Evolutionary conservation across 495 filamentous ascomycete species (phyloP), one percentile per base, ranked within the genome.

Genomic region (Terfezia claveryi): DNA sequence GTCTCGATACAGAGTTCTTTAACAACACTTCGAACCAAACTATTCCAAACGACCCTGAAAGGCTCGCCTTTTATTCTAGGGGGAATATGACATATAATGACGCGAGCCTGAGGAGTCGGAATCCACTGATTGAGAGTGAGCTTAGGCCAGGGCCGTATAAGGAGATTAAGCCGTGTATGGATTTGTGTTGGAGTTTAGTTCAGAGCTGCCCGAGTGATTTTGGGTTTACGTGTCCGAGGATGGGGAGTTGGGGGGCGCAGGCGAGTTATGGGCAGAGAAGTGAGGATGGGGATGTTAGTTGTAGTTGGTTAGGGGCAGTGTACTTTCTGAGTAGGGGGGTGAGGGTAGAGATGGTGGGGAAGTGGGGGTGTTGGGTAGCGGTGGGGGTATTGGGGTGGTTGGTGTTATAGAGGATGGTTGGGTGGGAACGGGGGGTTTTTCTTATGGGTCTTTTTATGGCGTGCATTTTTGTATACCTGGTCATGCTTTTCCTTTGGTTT

Each of bases 71-170:
- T 12, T 51, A 12, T 12, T 14, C 41, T 46, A 11, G 12, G 38
- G 55, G 50, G 8, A 51, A 10, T 27, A 56, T 49, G 5, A 55
- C 60, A 23, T 60, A 62, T 16, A 41, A 59, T 4, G 63, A 58
- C 37, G 60, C 57, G 4, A 49, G 61, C 10, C 55, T 54, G 0
- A 80, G 72, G 41, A 62, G 63, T 12, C 74, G 88, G 6, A 92
- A 83, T 58, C 59, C 73, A 4, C 59, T 73, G 37, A 93, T 96
- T 59, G 87, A 95, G 62, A 52, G 66, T 2, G 46, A 66, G 0
- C 76, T 96, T 59, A 61, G 73, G 52, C 91, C 91, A 0, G 91
- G 92, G 0, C 89, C 91, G 0, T 95, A 96, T 67, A 93, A 87
- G 64, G 91, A 99, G 69, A 62, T 96, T 32, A 71, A 94, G 37